phyloP scores from a whole-genome alignment of 1,284 basidiomycete genomes.

The Laetiporus sulphureus region DNA sequence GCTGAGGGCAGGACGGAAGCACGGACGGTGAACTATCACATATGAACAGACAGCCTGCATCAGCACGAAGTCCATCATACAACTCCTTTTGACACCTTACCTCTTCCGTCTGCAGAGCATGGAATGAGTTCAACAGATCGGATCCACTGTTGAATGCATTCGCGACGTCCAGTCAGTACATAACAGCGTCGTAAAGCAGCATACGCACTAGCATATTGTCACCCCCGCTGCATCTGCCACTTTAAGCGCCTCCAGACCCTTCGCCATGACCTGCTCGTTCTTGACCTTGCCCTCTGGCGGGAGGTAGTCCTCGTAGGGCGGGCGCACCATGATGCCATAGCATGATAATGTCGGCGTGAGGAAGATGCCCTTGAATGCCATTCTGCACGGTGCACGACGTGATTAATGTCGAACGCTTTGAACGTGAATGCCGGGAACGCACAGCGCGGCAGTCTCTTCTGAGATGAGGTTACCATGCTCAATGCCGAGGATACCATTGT shows the following conservation, averaged over 20 bases:
- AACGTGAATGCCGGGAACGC: neutral
- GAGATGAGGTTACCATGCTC: conserved; percentile 40
- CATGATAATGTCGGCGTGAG: conserved; percentile 40
- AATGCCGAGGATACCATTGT: conserved; percentile 34
- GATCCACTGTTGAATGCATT: conserved; percentile 25
- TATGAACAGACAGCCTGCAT: neutral
- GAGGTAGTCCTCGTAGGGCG: conserved; percentile 37
- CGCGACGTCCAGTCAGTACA: neutral
- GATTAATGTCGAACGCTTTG: neutral
- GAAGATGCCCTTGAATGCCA: conserved; percentile 33
- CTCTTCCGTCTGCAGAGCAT: conserved; percentile 36
- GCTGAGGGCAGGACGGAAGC: conserved; percentile 29
- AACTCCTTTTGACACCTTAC: conserved; percentile 10
- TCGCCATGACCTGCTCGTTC: conserved; percentile 36
- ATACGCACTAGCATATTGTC: conserved; percentile 29
- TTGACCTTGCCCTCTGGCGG: conserved; percentile 32
- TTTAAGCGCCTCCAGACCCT: conserved; percentile 30
- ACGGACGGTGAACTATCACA: conserved; percentile 31
- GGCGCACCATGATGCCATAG: conserved; percentile 37
- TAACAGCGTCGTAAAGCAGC: neutral
- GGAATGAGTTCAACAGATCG: conserved; percentile 34
- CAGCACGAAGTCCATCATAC: too few relatives aligned
- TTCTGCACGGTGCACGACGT: conserved; percentile 12
- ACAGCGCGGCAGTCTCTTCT: conserved; percentile 23
- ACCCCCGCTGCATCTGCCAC: conserved; percentile 32